Evolutionary conservation across 305 asterid genomes (phyloP), one percentile per base, ranked within the genome.

Genomic region (Euphrasia arctica): DNA sequence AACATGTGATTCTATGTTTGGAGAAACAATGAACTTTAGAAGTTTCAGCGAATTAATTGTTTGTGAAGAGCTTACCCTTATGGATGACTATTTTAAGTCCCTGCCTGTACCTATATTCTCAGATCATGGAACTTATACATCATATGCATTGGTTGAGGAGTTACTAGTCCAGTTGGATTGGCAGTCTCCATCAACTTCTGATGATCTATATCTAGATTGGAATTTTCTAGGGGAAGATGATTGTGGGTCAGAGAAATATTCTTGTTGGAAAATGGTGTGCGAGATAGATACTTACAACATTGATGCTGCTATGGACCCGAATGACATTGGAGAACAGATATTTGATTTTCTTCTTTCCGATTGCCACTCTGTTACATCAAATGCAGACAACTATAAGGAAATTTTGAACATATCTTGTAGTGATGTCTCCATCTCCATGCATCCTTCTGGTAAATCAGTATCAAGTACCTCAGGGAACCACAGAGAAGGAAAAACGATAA

Each of bases 181-280:
- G 78, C 89, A 83, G 78, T 69, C 85, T 71, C 77, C 81, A 34
- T 85, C 90, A 75, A 79, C 82, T 64, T 86, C 88, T 62, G 97
- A 94, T 80, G 80, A 82, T 69, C 79, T 94, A 52, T 90, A 94
- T 79, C 85, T 94, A 48, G 97, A 93, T 72, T 93, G 97, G 96
- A 74, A 80, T 83, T 77, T 86, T 66, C 76, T 88, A 54, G 91
- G 80, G 72, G 95, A 78, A 64, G 90, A 77, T 74, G 79, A 70
- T 60, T 67, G 75, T 60, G 75, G 69, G 72, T 70, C 74, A 42
- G 72, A 56, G 51, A 77, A 69, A 74, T 73, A 77, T 78, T 72
- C 84, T 67, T 73, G 77, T 65, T 74, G 79, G 76, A 80, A 76
- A 77, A 62, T 78, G 72, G 56, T 66, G 62, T 74, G 74, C 77